Conservation (phyloP, 441 rosid species). For the Capsella rubella region DNA sequence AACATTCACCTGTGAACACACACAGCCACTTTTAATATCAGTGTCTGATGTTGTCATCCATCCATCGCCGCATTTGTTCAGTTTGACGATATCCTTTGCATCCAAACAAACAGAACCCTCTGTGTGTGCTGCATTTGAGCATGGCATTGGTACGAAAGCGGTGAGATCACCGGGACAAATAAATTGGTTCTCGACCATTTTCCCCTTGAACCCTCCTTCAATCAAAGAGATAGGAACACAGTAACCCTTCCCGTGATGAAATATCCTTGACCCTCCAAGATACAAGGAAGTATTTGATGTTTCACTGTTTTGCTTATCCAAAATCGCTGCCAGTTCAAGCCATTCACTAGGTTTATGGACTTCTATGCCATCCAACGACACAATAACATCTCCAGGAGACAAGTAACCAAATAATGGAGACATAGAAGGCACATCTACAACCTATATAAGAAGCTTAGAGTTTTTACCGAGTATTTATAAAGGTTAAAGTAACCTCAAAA, state of each 20-base stretch:
- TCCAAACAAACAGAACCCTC: slow-evolving; percentile 60
- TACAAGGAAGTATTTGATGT: slow-evolving; percentile 49
- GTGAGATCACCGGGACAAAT: slow-evolving; percentile 68
- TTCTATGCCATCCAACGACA: slow-evolving; percentile 69
- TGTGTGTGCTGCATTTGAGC: slow-evolving; percentile 42
- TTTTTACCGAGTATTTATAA: background rate
- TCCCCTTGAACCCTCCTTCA: slow-evolving; percentile 54
- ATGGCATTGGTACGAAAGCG: slow-evolving; percentile 54
- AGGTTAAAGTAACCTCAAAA: background rate
- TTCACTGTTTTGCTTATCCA: slow-evolving; percentile 51
- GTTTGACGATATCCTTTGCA: slow-evolving; percentile 70
- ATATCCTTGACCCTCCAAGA: slow-evolving; percentile 41
- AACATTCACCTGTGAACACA: slow-evolving; percentile 62
- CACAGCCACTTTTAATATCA: slow-evolving; percentile 53
- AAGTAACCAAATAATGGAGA: slow-evolving; percentile 77
- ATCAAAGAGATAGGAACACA: slow-evolving; percentile 64
- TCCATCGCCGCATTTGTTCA: slow-evolving; percentile 69
- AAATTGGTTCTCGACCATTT: slow-evolving; percentile 47
- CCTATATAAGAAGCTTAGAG: slow-evolving; percentile 49
- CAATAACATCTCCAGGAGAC: slow-evolving; percentile 76
- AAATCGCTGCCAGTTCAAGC: slow-evolving; percentile 55
- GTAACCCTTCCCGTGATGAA: slow-evolving; percentile 64
- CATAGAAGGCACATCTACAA: slow-evolving; percentile 65
- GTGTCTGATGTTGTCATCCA: slow-evolving; percentile 48
- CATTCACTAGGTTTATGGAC: slow-evolving; percentile 66